Evolutionary conservation across 2,329 filamentous ascomycete species (phyloP), one percentile per base, ranked within the genome.

Genomic region (Exophiala oligosperma): DNA sequence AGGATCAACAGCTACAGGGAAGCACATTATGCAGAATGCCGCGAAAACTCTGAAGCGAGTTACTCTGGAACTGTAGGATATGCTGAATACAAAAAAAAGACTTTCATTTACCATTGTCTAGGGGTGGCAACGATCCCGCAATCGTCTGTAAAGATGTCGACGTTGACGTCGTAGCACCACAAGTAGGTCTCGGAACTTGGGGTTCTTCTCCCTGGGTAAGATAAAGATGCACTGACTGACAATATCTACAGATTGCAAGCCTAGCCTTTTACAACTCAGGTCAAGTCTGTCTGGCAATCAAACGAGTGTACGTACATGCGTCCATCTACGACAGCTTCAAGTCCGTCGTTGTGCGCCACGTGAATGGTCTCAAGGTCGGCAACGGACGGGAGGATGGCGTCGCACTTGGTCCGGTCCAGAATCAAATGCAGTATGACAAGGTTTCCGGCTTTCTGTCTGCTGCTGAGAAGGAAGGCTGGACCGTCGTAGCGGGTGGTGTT

Each of bases 121-220:
- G 37, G 37, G 86, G 86, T 41, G 86, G 86, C 53, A 89, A 89
- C 72, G 85, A 81, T 5, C 84, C 86, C 0, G 73, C 87, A 1
- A 67, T 89, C 12, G 80, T 89, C 5, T 88, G 88, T 57, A 76
- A 81, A 6, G 86, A 89, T 66, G 85, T 85, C 2, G 84, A 88
- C 59, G 67, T 89, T 28, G 84, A 87, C 5, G 82, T 88, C 69
- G 84, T 86, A 2, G 87, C 89, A 64, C 81, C 82, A 0, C 80
- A 76, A 24, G 79, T 87, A 56, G 76, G 79, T 40, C 37, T 12
- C 37, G 37, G 12, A 40, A 40, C 3, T 17, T 40, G 11, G 17
- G 17, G 37, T 40, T 17, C 37, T 40, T 12, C 12, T 40, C 14
- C 26, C 46, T 21, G 8, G 47, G 11, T 17, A 12, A 49, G n/a